Percentiles rank a stretch among this genome's conserved stretches.
Evolutionary conservation across 176 grass and related monocot genomes (phyloP).

Genomic region (Alloteropsis semialata): DNA sequence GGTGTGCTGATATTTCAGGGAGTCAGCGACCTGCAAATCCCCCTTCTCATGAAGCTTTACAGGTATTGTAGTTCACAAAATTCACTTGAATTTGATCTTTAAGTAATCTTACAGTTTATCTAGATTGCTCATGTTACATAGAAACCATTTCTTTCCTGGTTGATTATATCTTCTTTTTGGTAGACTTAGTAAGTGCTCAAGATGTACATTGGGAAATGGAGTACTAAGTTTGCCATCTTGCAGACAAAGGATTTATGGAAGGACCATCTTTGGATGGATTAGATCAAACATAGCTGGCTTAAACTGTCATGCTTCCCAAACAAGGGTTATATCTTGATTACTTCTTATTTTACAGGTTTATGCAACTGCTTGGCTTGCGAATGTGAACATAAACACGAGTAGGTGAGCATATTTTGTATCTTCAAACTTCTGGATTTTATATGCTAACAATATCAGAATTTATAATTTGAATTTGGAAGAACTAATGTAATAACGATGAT

Average conservation of each 20-base stretch:
- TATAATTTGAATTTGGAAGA: background rate
- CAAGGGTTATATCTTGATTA: background rate
- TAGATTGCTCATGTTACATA: background rate
- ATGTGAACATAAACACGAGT: slow-evolving; percentile 50
- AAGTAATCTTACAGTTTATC: background rate
- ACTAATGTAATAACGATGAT: background rate
- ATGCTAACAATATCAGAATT: background rate
- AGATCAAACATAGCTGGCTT: background rate
- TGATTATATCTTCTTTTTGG: background rate
- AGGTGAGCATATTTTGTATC: slow-evolving; percentile 28
- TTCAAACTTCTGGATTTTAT: slow-evolving; percentile 1
- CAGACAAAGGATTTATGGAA: slow-evolving; percentile 14
- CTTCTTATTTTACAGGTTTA: slow-evolving; percentile 51
- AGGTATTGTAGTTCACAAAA: slow-evolving; percentile 46
- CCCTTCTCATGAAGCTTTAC: slow-evolving; percentile 49
- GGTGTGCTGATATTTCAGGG: slow-evolving; percentile 22
- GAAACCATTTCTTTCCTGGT: background rate
- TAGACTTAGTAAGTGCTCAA: background rate
- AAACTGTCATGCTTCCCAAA: slow-evolving; percentile 6
- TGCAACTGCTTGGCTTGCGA: slow-evolving; percentile 54
- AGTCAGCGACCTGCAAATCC: slow-evolving; percentile 9
- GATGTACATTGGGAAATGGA: background rate
- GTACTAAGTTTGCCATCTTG: background rate
- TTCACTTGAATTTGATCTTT: background rate
- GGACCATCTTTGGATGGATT: slow-evolving; percentile 14